A percentile compares a stretch with the other conserved stretches of the same genome.
These are phyloP conservation scores for Tetratostichococcus sp. DNA, from an alignment of 139 green algal genomes.

Conservation along the genomic window DNA sequence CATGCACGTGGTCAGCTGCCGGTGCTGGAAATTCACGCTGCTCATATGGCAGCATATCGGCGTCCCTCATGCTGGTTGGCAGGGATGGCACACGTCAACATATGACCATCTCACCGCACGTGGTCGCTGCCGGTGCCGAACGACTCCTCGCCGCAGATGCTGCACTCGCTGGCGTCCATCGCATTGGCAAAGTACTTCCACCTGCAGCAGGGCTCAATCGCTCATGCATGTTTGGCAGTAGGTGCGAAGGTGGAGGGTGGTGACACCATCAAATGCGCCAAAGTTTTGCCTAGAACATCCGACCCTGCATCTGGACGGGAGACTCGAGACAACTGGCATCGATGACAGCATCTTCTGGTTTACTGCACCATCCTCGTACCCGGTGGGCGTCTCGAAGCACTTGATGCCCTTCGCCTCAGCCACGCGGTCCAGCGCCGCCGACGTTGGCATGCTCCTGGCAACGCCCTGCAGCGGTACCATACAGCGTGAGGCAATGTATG, in stretches of 20 bases:
- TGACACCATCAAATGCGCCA: too few relatives aligned
- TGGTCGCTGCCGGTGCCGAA: slow-evolving; percentile 92
- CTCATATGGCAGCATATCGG: neutral
- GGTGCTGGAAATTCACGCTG: too few relatives aligned
- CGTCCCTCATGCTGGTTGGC: neutral
- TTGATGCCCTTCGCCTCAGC: slow-evolving; percentile 68
- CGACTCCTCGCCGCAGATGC: slow-evolving; percentile 87
- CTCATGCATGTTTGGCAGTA: too few relatives aligned
- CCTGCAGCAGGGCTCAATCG: slow-evolving; percentile 28
- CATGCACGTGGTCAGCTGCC: too few relatives aligned
- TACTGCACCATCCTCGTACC: neutral
- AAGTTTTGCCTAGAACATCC: too few relatives aligned
- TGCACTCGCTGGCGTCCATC: slow-evolving; percentile 85
- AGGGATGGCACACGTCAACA: neutral
- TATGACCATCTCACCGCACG: slow-evolving; percentile 16
- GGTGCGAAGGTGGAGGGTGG: too few relatives aligned
- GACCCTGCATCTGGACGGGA: too few relatives aligned
- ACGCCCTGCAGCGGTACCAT: too few relatives aligned
- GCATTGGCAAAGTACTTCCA: slow-evolving; percentile 97
- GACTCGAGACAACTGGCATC: too few relatives aligned
- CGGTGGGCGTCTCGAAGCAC: slow-evolving; percentile 89
- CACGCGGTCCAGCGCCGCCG: slow-evolving; percentile 81
- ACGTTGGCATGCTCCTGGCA: slow-evolving; percentile 90
- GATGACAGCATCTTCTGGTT: too few relatives aligned
- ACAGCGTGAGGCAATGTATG: too few relatives aligned